phyloP scores from a whole-genome alignment of 768 basidiomycete genomes.

The Lactifluus rugatus region DNA sequence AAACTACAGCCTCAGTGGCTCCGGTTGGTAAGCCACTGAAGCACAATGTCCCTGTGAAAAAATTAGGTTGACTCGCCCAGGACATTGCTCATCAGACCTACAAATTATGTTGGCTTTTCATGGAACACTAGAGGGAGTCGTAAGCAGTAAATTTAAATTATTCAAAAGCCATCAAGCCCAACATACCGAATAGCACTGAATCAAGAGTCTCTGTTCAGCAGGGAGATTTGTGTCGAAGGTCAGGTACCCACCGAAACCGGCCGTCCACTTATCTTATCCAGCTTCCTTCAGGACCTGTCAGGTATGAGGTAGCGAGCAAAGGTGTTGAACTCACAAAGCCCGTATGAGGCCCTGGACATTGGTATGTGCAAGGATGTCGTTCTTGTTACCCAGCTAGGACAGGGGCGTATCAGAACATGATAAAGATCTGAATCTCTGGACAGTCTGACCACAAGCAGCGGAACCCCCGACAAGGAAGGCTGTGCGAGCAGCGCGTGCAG shows the following conservation, averaged over 20 bases:
- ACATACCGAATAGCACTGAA: slow-evolving; percentile 68
- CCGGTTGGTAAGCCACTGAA: slow-evolving; percentile 77
- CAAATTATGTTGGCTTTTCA: slow-evolving; percentile 94
- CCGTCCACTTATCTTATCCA: slow-evolving; percentile 70
- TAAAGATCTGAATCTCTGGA: slow-evolving; percentile 34
- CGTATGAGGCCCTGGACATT: slow-evolving; percentile 77
- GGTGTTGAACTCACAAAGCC: slow-evolving; percentile 45
- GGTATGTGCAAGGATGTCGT: slow-evolving; percentile 69
- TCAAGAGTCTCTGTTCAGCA: slow-evolving; percentile 1
- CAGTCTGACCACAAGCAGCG: slow-evolving; percentile 67
- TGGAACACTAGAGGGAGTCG: slow-evolving; percentile 60
- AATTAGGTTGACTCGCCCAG: slow-evolving; percentile 8
- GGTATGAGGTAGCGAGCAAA: background rate
- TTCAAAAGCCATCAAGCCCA: background rate
- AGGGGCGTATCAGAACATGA: background rate
- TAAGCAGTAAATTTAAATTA: background rate
- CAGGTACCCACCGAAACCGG: slow-evolving; percentile 68
- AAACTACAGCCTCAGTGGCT: slow-evolving; percentile 50
- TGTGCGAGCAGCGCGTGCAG: slow-evolving; percentile 70
- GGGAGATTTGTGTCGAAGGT: background rate
- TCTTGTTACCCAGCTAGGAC: slow-evolving; percentile 81
- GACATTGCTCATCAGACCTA: slow-evolving; percentile 28
- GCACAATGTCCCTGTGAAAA: slow-evolving; percentile 59
- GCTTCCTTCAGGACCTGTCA: slow-evolving; percentile 36
- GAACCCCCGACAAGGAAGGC: slow-evolving; percentile 56